Percentiles rank a stretch among this genome's conserved stretches.
These are phyloP conservation scores for Talaromyces funiculosus DNA, from an alignment of 2,329 filamentous ascomycete genomes.

Conservation along the genomic window DNA sequence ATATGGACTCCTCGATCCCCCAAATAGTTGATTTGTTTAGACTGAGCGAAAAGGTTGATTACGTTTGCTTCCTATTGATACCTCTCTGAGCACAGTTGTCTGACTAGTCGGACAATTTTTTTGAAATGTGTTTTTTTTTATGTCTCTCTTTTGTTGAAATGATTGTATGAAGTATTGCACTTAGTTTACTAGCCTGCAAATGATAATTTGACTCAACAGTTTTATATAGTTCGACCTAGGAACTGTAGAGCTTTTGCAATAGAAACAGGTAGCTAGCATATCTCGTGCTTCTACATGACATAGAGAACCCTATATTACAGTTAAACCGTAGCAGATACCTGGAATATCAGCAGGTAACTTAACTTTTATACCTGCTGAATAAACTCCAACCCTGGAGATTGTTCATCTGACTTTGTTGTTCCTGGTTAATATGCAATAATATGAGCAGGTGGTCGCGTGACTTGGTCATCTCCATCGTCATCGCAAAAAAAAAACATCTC, in stretches of 20 bases:
- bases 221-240: background rate
- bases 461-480: background rate
- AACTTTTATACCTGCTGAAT: background rate
- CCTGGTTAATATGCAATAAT: background rate
- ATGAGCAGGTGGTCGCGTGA: background rate
- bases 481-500: background rate
- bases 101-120: background rate
- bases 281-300: background rate
- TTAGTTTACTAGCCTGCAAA: background rate
- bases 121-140: background rate
- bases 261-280: background rate
- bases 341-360: too few species aligned
- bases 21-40: background rate
- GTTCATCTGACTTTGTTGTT: background rate
- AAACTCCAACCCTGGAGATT: background rate
- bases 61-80: constrained; percentile 2
- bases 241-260: background rate
- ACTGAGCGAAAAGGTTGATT: background rate
- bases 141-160: constrained; percentile 11
- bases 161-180: background rate
- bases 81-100: background rate
- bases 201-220: background rate
- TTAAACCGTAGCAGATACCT: background rate
- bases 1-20: background rate
- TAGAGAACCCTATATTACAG: background rate